phyloP scores from a whole-genome alignment of 495 filamentous ascomycete genomes.

The Lepidopterella palustris region DNA sequence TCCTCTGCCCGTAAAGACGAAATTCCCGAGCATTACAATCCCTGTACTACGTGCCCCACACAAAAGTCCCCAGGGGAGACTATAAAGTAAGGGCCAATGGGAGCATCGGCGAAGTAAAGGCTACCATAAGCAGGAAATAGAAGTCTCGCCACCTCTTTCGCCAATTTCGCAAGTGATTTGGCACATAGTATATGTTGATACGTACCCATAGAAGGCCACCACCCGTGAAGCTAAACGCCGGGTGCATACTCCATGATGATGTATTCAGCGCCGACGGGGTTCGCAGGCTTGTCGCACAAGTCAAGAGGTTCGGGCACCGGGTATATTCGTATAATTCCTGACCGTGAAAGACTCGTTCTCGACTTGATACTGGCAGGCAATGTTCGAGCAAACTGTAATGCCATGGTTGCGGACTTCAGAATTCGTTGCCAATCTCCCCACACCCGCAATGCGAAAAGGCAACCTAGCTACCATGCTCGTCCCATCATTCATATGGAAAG shows the following conservation, averaged over 20 bases:
- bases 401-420: conserved; percentile 45
- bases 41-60: no score
- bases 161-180: conserved; percentile 29
- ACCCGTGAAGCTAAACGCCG: conserved; percentile 36
- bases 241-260: conserved; percentile 41
- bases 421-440: conserved; percentile 35
- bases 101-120: conserved; percentile 22
- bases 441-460: conserved; percentile 35
- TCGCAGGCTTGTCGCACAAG: conserved; percentile 37
- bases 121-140: conserved; percentile 43
- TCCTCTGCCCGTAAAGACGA: no score
- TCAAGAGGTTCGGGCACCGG: conserved; percentile 40
- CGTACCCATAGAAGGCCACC: conserved; percentile 38
- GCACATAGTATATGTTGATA: conserved; percentile 37
- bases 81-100: conserved; percentile 27
- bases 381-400: conserved; percentile 37
- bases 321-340: conserved; percentile 30
- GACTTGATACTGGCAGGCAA: neutral
- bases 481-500: conserved; percentile 36
- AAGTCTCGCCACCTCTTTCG: conserved; percentile 35
- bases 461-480: conserved; percentile 36
- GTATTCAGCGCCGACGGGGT: conserved; percentile 39
- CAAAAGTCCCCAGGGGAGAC: conserved; percentile 31
- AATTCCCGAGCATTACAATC: no score
- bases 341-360: conserved; percentile 23